Evolutionary conservation across 2,329 filamentous ascomycete genomes (phyloP).

Genomic region (Pyrenochaeta sp.): DNA sequence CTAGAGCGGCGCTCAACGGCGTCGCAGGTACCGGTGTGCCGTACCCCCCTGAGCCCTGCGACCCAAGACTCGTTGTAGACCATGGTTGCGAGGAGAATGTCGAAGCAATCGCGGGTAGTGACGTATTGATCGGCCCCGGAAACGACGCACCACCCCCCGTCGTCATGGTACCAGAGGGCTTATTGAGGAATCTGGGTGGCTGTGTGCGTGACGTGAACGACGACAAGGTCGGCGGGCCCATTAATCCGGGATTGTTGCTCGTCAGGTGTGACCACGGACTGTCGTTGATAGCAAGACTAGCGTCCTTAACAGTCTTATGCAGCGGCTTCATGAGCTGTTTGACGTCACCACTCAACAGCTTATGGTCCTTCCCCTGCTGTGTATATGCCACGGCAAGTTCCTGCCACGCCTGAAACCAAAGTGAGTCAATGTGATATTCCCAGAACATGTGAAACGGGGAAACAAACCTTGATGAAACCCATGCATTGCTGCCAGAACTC

Average conservation of each 20-base stretch:
- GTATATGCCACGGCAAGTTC: slow-evolving; percentile 63
- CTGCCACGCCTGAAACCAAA: slow-evolving; percentile 65
- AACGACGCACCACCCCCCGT: slow-evolving; percentile 37
- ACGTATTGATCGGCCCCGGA: slow-evolving; percentile 49
- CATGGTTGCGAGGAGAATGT: slow-evolving; percentile 39
- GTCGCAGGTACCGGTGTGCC: slow-evolving; percentile 77
- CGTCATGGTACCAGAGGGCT: slow-evolving; percentile 26
- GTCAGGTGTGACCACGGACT: slow-evolving; percentile 69
- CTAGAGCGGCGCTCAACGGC: slow-evolving; percentile 86
- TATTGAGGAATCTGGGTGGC: slow-evolving; percentile 41
- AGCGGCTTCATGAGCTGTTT: slow-evolving; percentile 79
- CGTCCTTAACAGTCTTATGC: slow-evolving; percentile 84
- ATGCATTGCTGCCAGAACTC: slow-evolving; percentile 77
- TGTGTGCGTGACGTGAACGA: slow-evolving; percentile 47
- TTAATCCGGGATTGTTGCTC: slow-evolving; percentile 37
- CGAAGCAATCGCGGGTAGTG: slow-evolving; percentile 40
- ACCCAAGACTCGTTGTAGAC: slow-evolving; percentile 36
- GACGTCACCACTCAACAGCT: slow-evolving; percentile 69
- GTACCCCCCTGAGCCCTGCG: slow-evolving; percentile 53
- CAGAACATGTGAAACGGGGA: slow-evolving; percentile 18
- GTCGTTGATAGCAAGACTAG: slow-evolving; percentile 73
- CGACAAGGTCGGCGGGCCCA: slow-evolving; percentile 43
- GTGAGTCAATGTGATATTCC: slow-evolving; percentile 42
- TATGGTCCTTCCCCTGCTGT: slow-evolving; percentile 51
- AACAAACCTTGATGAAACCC: slow-evolving; percentile 67